Evolutionary conservation across 495 filamentous ascomycete species (phyloP), one percentile per base, ranked within the genome.

Genomic region (Sphaerosporella brunnea): DNA sequence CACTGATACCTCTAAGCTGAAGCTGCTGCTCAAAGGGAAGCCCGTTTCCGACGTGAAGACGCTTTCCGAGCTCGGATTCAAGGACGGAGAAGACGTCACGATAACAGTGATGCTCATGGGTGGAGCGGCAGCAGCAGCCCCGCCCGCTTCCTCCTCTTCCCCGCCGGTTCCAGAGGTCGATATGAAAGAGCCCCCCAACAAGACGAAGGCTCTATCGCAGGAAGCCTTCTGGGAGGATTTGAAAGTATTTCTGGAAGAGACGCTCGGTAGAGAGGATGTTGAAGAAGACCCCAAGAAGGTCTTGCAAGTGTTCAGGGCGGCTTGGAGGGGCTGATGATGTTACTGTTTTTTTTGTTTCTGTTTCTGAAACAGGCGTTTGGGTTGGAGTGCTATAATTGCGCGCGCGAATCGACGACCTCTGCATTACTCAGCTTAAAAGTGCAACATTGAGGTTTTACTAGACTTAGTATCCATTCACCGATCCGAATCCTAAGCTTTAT

Each of bases 221-320:
- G 77, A 80, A 25, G 75, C 72, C 51, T 97, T 97, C 64, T 97
- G 90, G 90, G 64, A 65, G 26, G 90, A 96, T 69, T 61, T 97
- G 52, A 77, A 74, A 59, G 82, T 73, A 11, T 97, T 79, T 59
- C 62, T 97, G 62, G 63, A 73, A 54, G 80, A 84, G 69, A 73
- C 82, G 63, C 52, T 94, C 49, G 53, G 48, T 15, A 49, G 36
- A 19, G 32, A 30, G 44, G 74, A 77, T 63, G 81, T 92, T 63
- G 73, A 79, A 49, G 65, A 63, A 45, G 72, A 76, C 48, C 82
- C 79, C 5, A 73, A 69, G 53, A 74, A 75, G 60, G 63, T 83
- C 50, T 63, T 69, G 38, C 63, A 58, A n/a, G 60, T 77, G 32
- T 95, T 93, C 54, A 79, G 70, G 62, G 66, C 61, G 43, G 79